A percentile compares a stretch with the other conserved stretches of the same genome.
phyloP scores from a whole-genome alignment of 257 asterid genomes.

The Apocynum venetum region DNA sequence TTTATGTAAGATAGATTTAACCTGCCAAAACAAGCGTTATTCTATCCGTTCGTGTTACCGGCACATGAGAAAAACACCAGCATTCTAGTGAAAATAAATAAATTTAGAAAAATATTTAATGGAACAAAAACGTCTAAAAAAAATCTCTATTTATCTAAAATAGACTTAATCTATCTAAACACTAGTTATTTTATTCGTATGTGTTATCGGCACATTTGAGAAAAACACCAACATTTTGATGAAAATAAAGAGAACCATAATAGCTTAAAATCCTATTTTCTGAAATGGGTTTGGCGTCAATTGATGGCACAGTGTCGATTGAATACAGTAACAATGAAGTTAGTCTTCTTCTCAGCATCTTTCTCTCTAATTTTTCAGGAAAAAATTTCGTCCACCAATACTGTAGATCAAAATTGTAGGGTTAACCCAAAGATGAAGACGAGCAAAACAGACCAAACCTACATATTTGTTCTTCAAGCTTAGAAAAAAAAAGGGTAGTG shows the following conservation, averaged over 20 bases:
- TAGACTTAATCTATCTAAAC: too few species aligned
- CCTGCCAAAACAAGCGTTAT: too few species aligned
- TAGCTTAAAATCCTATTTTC: slow-evolving; percentile 11
- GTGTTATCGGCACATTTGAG: too few species aligned
- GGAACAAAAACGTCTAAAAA: too few species aligned
- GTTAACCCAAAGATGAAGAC: neutral
- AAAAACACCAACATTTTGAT: slow-evolving; percentile 4
- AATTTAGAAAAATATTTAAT: too few species aligned
- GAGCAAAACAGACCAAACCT: neutral
- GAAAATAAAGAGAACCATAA: slow-evolving; percentile 4
- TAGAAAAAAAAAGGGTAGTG: neutral
- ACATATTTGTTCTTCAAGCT: neutral
- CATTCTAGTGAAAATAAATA: too few species aligned
- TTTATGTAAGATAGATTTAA: too few species aligned
- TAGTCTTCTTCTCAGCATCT: slow-evolving; percentile 66
- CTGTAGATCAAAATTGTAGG: neutral
- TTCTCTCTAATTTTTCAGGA: neutral
- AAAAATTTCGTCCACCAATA: neutral
- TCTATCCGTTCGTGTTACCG: too few species aligned
- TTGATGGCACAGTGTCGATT: slow-evolving; percentile 6
- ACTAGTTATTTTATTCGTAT: too few species aligned
- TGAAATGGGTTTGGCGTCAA: slow-evolving; percentile 19
- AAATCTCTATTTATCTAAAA: too few species aligned
- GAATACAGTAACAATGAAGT: slow-evolving; percentile 43
- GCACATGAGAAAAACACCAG: too few species aligned